These are phyloP conservation scores for Camellia sinensis DNA, from an alignment of 148 eudicot genomes.

Conservation along the genomic window DNA sequence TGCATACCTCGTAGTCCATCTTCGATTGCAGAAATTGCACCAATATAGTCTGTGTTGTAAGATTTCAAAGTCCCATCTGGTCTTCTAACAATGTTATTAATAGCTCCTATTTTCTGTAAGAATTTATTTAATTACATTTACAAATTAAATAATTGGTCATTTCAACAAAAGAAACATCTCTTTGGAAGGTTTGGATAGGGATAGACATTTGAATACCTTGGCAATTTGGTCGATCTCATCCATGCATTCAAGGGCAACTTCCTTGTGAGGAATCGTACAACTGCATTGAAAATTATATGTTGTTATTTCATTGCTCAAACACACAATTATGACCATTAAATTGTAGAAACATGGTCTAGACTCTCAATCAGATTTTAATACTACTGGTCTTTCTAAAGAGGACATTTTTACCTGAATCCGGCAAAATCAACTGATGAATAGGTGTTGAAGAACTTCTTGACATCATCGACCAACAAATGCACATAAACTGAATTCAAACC, in stretches of 20 bases:
- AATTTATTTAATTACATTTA: neutral
- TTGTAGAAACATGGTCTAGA: neutral
- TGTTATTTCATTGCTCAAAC: neutral
- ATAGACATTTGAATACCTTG: constrained; percentile 38
- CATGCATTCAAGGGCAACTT: constrained; percentile 44
- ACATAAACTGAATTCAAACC: constrained; percentile 66
- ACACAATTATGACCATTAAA: neutral
- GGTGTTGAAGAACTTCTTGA: constrained; percentile 50
- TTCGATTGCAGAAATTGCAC: constrained; percentile 74
- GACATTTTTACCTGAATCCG: constrained; percentile 62
- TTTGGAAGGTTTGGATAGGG: neutral
- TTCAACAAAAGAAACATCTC: neutral
- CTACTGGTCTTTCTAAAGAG: neutral
- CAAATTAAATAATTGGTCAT: neutral
- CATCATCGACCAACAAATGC: constrained; percentile 67
- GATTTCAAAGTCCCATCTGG: constrained; percentile 54
- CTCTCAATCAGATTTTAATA: neutral
- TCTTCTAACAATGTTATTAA: constrained; percentile 47
- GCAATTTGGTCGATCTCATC: constrained; percentile 66
- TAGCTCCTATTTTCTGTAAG: constrained; percentile 65
- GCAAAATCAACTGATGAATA: constrained; percentile 76
- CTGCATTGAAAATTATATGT: constrained; percentile 28
- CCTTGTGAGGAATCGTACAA: constrained; percentile 77
- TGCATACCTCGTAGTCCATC: constrained; percentile 44
- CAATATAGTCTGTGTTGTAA: constrained; percentile 69